phyloP scores from a whole-genome alignment of 306 rosid genomes.

The Vachellia pachyceras region DNA sequence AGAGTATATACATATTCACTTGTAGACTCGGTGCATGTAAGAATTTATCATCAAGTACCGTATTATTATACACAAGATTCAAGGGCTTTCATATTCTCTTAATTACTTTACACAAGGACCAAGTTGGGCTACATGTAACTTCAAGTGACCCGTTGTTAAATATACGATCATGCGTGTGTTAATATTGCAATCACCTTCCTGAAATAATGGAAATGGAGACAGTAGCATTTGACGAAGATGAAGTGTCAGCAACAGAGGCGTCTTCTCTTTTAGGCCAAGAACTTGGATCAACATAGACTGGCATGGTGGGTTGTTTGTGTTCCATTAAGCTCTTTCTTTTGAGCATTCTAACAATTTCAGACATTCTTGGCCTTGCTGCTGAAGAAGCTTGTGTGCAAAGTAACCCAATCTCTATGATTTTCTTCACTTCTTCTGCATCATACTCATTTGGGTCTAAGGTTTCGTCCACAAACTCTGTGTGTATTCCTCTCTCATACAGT shows the following conservation, averaged over 20 bases:
- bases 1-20: neutral
- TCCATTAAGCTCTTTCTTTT: conserved; percentile 12
- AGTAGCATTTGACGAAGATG: conserved; percentile 1
- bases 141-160: neutral
- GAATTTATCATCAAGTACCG: neutral
- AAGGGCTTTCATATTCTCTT: neutral
- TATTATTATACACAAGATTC: neutral
- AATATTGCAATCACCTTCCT: neutral
- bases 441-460: neutral
- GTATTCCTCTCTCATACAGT: neutral
- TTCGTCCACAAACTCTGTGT: neutral
- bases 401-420: neutral
- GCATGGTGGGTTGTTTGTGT: neutral
- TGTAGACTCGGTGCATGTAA: neutral
- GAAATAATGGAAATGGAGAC: neutral
- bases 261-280: neutral
- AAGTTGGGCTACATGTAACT: neutral
- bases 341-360: conserved; percentile 2
- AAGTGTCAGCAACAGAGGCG: neutral
- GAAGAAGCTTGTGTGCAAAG: conserved; percentile 3
- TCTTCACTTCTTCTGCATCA: neutral
- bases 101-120: neutral
- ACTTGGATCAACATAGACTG: neutral
- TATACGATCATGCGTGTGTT: neutral
- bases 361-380: neutral